Percentiles rank a stretch among this genome's conserved stretches.
phyloP scores from a whole-genome alignment of 2,329 filamentous ascomycete genomes.

The Bipolaris sorokiniana region DNA sequence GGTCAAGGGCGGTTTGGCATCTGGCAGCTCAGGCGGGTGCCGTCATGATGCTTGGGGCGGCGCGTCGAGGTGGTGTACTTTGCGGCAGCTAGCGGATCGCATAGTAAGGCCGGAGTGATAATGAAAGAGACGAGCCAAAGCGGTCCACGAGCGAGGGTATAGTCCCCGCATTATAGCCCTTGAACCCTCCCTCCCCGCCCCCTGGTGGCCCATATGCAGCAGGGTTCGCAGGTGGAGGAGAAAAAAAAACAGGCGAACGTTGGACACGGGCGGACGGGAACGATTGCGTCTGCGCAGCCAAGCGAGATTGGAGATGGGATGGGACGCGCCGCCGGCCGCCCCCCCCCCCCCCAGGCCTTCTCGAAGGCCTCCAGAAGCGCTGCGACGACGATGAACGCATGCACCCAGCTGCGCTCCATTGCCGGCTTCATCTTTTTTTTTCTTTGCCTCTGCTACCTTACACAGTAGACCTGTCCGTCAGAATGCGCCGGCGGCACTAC shows the following conservation, averaged over 20 bases:
- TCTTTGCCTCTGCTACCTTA: neutral
- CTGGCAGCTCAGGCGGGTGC: slow-evolving; percentile 12
- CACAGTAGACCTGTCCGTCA: neutral
- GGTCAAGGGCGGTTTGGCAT: neutral
- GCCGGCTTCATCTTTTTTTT: neutral
- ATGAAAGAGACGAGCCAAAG: slow-evolving; percentile 26
- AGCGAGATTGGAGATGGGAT: slow-evolving; percentile 23
- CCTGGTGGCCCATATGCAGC: slow-evolving; percentile 11
- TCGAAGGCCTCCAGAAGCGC: slow-evolving; percentile 23
- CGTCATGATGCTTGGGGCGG: slow-evolving; percentile 18
- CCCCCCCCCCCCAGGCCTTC: slow-evolving; percentile 4
- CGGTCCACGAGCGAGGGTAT: slow-evolving; percentile 20
- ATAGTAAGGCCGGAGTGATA: slow-evolving; percentile 21
- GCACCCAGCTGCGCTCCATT: neutral
- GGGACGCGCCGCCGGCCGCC: slow-evolving; percentile 11
- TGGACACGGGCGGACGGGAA: slow-evolving; percentile 35
- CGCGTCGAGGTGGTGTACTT: slow-evolving; percentile 8
- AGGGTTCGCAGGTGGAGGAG: slow-evolving; percentile 20
- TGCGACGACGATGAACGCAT: slow-evolving; percentile 1
- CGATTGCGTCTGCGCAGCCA: slow-evolving; percentile 22
- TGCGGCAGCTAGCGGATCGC: slow-evolving; percentile 17
- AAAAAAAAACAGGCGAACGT: slow-evolving; percentile 30
- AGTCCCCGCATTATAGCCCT: slow-evolving; percentile 43
- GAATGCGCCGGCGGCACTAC: slow-evolving; percentile 19
- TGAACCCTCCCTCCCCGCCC: slow-evolving; percentile 14